Conservation (phyloP, 495 filamentous ascomycete species). For the Penicillium tannophilum region DNA sequence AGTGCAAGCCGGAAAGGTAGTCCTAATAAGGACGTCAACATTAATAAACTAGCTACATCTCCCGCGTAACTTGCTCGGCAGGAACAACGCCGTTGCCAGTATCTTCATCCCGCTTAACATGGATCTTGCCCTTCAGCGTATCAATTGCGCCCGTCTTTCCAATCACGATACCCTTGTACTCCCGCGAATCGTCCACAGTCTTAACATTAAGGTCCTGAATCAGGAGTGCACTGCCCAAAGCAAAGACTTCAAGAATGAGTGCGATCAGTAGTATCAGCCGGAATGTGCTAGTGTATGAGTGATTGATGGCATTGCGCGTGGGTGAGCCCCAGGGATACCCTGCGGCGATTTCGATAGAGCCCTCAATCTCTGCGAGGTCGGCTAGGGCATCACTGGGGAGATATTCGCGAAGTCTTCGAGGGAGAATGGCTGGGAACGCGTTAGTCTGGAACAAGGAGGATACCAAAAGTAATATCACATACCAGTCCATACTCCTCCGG, state of each 20-base stretch:
- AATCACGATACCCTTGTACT: not conserved
- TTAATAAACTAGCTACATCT: not conserved
- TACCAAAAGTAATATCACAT: not conserved
- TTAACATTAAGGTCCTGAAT: slow-evolving; percentile 1
- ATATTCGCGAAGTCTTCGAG: not conserved
- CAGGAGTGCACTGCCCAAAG: not conserved
- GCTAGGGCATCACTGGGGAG: not conserved
- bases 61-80: not conserved
- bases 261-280: not conserved
- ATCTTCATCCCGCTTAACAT: not conserved
- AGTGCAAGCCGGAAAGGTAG: too few relatives aligned
- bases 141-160: not conserved
- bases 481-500: not conserved
- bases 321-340: not conserved
- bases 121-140: not conserved
- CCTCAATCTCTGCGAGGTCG: not conserved
- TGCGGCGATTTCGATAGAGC: not conserved
- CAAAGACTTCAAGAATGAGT: not conserved
- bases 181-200: not conserved
- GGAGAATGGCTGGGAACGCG: not conserved
- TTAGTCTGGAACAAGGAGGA: not conserved
- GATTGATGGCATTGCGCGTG: not conserved
- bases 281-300: not conserved
- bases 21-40: too few relatives aligned
- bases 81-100: not conserved